Conservation (phyloP, 208 protist genomes). For the Wallacemonas rigidus region DNA sequence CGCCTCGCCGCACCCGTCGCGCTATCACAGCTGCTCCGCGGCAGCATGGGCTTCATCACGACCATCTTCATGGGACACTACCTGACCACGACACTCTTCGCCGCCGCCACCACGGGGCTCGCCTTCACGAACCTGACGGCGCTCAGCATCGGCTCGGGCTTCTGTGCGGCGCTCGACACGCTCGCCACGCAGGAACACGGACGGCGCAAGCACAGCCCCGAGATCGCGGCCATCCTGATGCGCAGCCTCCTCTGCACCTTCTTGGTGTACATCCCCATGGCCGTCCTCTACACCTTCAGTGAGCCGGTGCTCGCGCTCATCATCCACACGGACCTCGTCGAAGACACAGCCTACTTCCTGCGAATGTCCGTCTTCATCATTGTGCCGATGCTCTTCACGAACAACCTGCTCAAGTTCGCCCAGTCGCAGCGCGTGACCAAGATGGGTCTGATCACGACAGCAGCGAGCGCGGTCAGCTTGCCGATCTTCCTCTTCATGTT, state of each 20-base stretch:
- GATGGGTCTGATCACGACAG: slow-evolving; percentile 29
- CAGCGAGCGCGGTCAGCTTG: slow-evolving; percentile 18
- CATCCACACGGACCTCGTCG: slow-evolving; percentile 33
- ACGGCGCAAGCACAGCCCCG: slow-evolving; percentile 29
- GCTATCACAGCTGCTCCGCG: slow-evolving; percentile 32
- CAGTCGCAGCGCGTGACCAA: slow-evolving; percentile 39
- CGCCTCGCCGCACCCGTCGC: slow-evolving; percentile 28
- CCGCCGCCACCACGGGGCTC: slow-evolving; percentile 30
- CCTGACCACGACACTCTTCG: slow-evolving; percentile 30
- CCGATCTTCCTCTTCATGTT: slow-evolving; percentile 28
- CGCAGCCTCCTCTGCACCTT: slow-evolving; percentile 35
- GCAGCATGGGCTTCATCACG: slow-evolving; percentile 31
- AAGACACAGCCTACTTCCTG: slow-evolving; percentile 33
- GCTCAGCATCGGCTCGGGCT: slow-evolving; percentile 37
- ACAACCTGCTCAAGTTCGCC: slow-evolving; percentile 41
- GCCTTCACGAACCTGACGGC: slow-evolving; percentile 40
- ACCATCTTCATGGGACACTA: slow-evolving; percentile 38
- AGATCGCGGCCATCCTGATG: slow-evolving; percentile 29
- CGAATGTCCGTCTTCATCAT: slow-evolving; percentile 38
- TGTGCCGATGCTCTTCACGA: slow-evolving; percentile 36
- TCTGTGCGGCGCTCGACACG: slow-evolving; percentile 31
- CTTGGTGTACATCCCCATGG: slow-evolving; percentile 34
- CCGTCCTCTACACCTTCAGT: slow-evolving; percentile 38
- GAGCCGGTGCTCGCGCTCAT: slow-evolving; percentile 27
- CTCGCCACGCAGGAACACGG: slow-evolving; percentile 45